Percentiles rank a stretch among this genome's conserved stretches.
These are phyloP conservation scores for Fusarium protoensiforme DNA, from an alignment of 2,329 filamentous ascomycete species.

Conservation along the genomic window DNA sequence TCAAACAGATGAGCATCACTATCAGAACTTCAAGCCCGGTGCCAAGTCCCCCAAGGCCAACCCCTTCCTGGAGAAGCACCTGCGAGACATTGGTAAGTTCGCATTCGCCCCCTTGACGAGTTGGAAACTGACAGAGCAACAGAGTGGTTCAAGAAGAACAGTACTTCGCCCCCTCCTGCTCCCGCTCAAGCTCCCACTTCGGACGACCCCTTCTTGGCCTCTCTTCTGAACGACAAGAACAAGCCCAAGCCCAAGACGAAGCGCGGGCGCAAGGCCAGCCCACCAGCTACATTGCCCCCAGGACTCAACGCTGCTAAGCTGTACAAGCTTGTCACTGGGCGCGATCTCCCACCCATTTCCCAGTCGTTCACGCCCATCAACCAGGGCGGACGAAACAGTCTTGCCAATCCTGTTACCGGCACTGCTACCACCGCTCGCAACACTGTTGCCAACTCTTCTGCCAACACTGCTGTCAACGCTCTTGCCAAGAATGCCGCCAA, in stretches of 20 bases:
- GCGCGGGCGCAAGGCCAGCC: not conserved
- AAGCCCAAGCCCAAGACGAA: conserved; percentile 5
- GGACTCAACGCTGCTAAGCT: rapidly evolving
- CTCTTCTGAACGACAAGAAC: not conserved
- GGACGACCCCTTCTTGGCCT: conserved; percentile 8
- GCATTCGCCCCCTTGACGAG: not conserved
- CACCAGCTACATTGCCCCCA: too few species aligned
- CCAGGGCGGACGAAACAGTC: not conserved
- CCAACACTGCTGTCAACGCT: not conserved
- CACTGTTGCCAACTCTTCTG: not conserved
- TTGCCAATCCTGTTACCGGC: too few species aligned
- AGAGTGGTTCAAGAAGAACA: conserved; percentile 32
- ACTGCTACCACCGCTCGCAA: not conserved
- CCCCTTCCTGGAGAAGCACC: conserved; percentile 49
- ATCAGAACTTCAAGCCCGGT: conserved; percentile 54
- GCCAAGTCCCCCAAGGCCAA: conserved; percentile 51
- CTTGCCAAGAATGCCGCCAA: too few species aligned
- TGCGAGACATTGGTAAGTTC: conserved; percentile 37
- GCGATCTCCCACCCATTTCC: not conserved
- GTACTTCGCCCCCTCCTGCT: conserved; percentile 13
- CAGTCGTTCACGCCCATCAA: not conserved
- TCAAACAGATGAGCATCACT: conserved; percentile 57
- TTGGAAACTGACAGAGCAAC: conserved; percentile 1
- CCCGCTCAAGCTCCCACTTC: not conserved
- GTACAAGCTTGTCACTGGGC: not conserved